Conservation (phyloP, 306 rosid species). For the Castanospermum australe region DNA sequence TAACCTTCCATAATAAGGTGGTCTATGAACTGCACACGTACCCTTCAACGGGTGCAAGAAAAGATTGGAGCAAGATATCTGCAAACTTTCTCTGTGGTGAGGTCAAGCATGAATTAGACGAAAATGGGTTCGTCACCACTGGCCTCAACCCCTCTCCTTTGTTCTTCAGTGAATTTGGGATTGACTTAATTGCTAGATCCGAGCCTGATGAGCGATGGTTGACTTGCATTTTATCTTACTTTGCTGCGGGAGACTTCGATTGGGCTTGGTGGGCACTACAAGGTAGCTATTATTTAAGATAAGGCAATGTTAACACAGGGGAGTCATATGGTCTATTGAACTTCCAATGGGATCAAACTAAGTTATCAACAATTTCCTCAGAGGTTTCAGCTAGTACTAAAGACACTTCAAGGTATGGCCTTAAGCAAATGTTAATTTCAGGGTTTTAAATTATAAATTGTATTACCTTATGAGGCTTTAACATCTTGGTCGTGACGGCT, state of each 20-base stretch:
- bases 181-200: neutral
- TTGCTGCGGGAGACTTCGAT: conserved; percentile 26
- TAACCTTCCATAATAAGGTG: conserved; percentile 18
- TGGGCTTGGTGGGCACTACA: conserved; percentile 41
- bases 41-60: neutral
- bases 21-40: conserved; percentile 33
- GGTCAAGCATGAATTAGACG: conserved; percentile 1
- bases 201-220: conserved; percentile 24
- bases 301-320: neutral
- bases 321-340: conserved; percentile 35
- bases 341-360: conserved; percentile 8
- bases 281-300: conserved; percentile 30
- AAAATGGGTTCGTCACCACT: conserved; percentile 11
- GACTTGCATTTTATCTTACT: conserved; percentile 28
- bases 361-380: conserved; percentile 15
- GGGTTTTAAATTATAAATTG: too few relatives aligned
- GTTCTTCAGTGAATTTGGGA: conserved; percentile 30
- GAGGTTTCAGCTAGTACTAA: conserved; percentile 15
- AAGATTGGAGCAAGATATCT: conserved; percentile 1
- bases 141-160: conserved; percentile 16
- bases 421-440: neutral
- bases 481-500: too few relatives aligned
- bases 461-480: too few relatives aligned
- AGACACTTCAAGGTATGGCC: conserved; percentile 21
- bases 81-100: conserved; percentile 7